These are phyloP conservation scores for Eutrema heterophyllum DNA, from an alignment of 345 rosid genomes.

Conservation along the genomic window DNA sequence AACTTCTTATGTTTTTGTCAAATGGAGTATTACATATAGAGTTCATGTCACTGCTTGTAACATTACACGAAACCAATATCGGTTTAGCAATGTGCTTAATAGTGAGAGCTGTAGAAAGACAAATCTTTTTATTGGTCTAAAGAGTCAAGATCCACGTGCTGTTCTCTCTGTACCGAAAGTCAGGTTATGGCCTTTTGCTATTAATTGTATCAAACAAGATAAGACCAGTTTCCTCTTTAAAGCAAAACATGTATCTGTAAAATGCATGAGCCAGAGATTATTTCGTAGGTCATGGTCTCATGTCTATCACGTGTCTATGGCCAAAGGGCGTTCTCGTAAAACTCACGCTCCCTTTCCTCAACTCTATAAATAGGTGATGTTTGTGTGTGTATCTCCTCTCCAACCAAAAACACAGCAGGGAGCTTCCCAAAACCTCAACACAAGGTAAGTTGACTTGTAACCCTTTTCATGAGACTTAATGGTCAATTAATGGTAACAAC, in stretches of 20 bases:
- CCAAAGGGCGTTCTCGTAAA: conserved; percentile 26
- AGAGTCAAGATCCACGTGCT: conserved; percentile 31
- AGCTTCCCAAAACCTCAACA: not conserved
- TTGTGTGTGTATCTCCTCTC: not conserved
- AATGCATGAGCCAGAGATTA: conserved; percentile 26
- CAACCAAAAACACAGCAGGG: not conserved
- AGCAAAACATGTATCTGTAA: conserved; percentile 27
- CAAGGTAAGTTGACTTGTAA: conserved; percentile 3
- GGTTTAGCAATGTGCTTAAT: not conserved
- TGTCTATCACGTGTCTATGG: conserved; percentile 31
- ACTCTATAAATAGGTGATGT: conserved; percentile 32
- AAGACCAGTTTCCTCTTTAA: conserved; percentile 22
- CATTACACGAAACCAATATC: not conserved
- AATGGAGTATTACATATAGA: not conserved
- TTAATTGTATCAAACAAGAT: conserved; percentile 2
- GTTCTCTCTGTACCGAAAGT: conserved; percentile 23
- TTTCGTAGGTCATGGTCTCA: conserved; percentile 26
- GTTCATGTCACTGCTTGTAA: not conserved
- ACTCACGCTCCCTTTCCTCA: not conserved
- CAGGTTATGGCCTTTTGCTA: conserved; percentile 29
- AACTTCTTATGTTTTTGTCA: not conserved
- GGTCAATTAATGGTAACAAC: not conserved
- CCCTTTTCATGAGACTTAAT: not conserved
- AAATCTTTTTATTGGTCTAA: conserved; percentile 17
- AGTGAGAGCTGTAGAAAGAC: not conserved